These are phyloP conservation scores for Penicillium ucsense DNA, from an alignment of 495 filamentous ascomycete species.

Conservation along the genomic window DNA sequence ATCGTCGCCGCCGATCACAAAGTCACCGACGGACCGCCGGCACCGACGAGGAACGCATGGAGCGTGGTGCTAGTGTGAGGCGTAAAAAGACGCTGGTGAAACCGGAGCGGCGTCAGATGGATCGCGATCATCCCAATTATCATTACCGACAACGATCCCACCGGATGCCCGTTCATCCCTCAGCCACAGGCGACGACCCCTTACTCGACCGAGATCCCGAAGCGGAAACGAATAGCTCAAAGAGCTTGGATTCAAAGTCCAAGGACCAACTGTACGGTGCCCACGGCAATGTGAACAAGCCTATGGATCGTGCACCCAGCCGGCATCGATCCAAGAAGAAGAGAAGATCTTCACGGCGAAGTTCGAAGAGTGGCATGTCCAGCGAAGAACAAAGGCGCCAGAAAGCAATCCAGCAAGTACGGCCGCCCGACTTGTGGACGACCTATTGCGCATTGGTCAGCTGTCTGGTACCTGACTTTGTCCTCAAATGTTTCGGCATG, in stretches of 20 bases:
- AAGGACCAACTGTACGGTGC: conserved; percentile 28
- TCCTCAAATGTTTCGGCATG: conserved; percentile 79
- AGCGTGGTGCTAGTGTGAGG: conserved; percentile 22
- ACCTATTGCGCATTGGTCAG: conserved; percentile 90
- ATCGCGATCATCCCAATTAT: conserved; percentile 82
- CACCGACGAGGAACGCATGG: conserved; percentile 31
- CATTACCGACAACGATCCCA: conserved; percentile 74
- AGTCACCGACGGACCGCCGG: conserved; percentile 23
- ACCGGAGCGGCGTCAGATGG: conserved; percentile 76
- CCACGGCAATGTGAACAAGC: conserved; percentile 36
- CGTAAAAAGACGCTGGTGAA: conserved; percentile 80
- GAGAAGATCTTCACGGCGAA: conserved; percentile 41
- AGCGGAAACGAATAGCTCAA: conserved; percentile 44
- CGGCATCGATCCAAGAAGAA: conserved; percentile 35
- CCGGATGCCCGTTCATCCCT: conserved; percentile 79
- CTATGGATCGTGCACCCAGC: conserved; percentile 37
- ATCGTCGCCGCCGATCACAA: conserved; percentile 27
- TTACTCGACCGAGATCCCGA: conserved; percentile 61
- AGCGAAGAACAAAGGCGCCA: conserved; percentile 51
- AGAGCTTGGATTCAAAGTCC: conserved; percentile 43
- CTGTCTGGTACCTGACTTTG: conserved; percentile 85
- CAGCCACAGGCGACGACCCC: conserved; percentile 85
- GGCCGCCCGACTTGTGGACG: conserved; percentile 84
- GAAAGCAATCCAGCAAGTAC: conserved; percentile 57
- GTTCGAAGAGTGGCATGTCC: conserved; percentile 34